These are phyloP conservation scores for Penicillium digitatum DNA, from an alignment of 2,329 filamentous ascomycete species.

Conservation along the genomic window DNA sequence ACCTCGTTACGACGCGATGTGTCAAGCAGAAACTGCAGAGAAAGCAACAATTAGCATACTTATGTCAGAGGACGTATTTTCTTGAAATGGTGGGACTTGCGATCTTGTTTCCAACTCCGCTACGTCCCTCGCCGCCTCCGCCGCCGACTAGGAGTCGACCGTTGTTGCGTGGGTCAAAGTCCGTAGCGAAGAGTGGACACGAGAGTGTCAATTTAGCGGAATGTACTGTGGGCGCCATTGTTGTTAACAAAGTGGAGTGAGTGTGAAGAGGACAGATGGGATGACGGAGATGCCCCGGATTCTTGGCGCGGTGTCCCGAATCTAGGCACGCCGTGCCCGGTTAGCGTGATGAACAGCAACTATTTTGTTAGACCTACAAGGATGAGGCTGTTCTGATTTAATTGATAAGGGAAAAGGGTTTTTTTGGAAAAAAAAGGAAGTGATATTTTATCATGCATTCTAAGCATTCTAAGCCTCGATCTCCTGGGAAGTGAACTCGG, in stretches of 20 bases:
- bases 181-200: conserved; percentile 82
- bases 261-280: conserved; percentile 23
- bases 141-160: conserved; percentile 76
- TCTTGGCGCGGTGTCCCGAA: conserved; percentile 28
- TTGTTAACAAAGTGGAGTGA: conserved; percentile 7
- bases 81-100: conserved; percentile 47
- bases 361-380: not conserved
- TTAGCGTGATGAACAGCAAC: conserved; percentile 6
- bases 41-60: not conserved
- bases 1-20: conserved; percentile 62
- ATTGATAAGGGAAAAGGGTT: not conserved
- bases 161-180: conserved; percentile 78
- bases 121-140: conserved; percentile 76
- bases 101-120: conserved; percentile 82
- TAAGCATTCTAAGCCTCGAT: conserved; percentile 40
- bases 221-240: conserved; percentile 40
- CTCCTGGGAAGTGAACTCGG: conserved; percentile 76
- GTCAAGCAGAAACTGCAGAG: conserved; percentile 63
- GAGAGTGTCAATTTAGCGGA: conserved; percentile 63
- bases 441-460: conserved; percentile 15
- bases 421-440: conserved; percentile 11
- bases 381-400: not conserved
- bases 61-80: not conserved
- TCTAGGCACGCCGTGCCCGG: conserved; percentile 8
- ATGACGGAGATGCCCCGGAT: conserved; percentile 25